A percentile compares a stretch with the other conserved stretches of the same genome.
phyloP scores from a whole-genome alignment of 2,329 filamentous ascomycete species.

The Aureobasidium leucospermi region DNA sequence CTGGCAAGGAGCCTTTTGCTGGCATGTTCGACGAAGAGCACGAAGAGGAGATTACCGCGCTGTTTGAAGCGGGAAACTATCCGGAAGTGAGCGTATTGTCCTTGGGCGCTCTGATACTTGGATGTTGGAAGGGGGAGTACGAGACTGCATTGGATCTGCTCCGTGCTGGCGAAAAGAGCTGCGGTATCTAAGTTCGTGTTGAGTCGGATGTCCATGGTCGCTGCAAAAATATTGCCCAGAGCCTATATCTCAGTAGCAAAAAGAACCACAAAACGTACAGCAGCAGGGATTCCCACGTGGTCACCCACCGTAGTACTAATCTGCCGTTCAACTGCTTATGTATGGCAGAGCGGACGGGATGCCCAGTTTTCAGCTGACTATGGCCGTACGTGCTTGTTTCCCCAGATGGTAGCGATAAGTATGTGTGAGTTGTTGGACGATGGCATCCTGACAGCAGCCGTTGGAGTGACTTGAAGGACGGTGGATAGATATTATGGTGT shows the following conservation, averaged over 20 bases:
- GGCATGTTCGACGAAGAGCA: not conserved
- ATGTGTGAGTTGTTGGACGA: not conserved
- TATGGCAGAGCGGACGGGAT: constrained; percentile 7
- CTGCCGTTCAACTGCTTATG: constrained; percentile 7
- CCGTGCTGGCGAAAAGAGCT: not conserved
- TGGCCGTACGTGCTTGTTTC: not conserved
- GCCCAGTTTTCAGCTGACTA: constrained; percentile 8
- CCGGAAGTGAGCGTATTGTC: not conserved
- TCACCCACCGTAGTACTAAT: constrained; percentile 4
- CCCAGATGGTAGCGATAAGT: not conserved
- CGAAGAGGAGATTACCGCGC: not conserved
- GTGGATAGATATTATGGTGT: too few relatives aligned
- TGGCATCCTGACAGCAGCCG: too few relatives aligned
- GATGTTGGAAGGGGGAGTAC: not conserved
- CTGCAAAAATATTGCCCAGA: too few relatives aligned
- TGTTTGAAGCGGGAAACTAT: not conserved
- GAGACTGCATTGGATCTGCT: not conserved
- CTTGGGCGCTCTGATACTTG: not conserved
- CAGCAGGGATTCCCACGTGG: constrained; percentile 2
- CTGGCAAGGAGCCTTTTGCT: not conserved
- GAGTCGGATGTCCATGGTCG: too few relatives aligned
- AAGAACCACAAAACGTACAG: not conserved
- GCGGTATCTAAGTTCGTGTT: not conserved
- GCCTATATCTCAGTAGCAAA: not conserved
- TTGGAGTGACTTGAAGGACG: too few relatives aligned